phyloP scores from a whole-genome alignment of 768 basidiomycete species.

The Psilocybe tampanensis region DNA sequence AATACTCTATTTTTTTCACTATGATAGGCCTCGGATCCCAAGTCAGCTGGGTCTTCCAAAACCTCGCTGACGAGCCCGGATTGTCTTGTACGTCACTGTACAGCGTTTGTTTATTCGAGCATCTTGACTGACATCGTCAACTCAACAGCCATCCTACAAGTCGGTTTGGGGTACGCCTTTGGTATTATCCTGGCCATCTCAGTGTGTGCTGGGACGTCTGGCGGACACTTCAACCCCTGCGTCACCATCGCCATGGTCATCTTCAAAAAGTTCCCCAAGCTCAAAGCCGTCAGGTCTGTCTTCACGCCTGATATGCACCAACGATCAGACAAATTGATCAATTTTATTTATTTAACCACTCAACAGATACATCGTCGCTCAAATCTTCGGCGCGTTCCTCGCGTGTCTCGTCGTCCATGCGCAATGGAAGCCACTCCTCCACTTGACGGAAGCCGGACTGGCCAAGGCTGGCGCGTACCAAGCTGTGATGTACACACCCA shows the following conservation, averaged over 20 bases:
- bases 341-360: no score
- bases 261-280: conserved; percentile 54
- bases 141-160: conserved; percentile 49
- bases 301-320: neutral
- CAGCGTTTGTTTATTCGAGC: neutral
- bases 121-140: neutral
- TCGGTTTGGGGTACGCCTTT: conserved; percentile 60
- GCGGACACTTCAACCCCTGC: conserved; percentile 68
- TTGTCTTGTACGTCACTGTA: conserved; percentile 48
- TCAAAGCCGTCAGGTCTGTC: conserved; percentile 38
- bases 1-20: neutral
- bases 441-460: conserved; percentile 34
- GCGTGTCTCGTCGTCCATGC: conserved; percentile 61
- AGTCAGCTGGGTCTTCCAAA: conserved; percentile 50
- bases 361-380: conserved; percentile 64
- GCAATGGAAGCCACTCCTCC: conserved; percentile 59
- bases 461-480: conserved; percentile 25
- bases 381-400: conserved; percentile 66
- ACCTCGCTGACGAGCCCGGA: conserved; percentile 37
- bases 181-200: conserved; percentile 62
- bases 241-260: conserved; percentile 56
- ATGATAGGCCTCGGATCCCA: conserved; percentile 47
- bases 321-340: no score
- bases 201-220: conserved; percentile 54
- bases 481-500: conserved; percentile 34